Conservation (phyloP, 164 flowering plant genomes). For the Santalum album region DNA sequence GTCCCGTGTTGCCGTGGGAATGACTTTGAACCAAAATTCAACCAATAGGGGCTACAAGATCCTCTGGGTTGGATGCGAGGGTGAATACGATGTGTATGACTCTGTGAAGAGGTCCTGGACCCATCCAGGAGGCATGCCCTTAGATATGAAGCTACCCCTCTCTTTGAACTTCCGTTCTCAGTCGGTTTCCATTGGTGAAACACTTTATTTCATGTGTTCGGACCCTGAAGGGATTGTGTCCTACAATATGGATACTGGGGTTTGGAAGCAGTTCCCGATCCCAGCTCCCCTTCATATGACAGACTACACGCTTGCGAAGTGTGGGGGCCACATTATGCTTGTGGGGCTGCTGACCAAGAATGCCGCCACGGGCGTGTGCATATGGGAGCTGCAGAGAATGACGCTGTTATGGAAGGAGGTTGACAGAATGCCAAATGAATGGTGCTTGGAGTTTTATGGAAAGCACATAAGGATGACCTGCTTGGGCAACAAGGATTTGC, state of each 20-base stretch:
- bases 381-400: slow-evolving; percentile 99
- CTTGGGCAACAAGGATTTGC: slow-evolving; percentile 87
- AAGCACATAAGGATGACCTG: slow-evolving; percentile 96
- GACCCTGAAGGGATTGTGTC: slow-evolving; percentile 85
- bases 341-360: slow-evolving; percentile 88
- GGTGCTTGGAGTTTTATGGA: slow-evolving; percentile 99
- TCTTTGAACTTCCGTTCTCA: slow-evolving; percentile 69
- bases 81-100: slow-evolving; percentile 82
- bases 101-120: slow-evolving; percentile 59
- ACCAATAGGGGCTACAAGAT: slow-evolving; percentile 58
- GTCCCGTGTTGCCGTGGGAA: slow-evolving; percentile 89
- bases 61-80: slow-evolving; percentile 76
- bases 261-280: slow-evolving; percentile 68
- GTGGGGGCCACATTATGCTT: slow-evolving; percentile 67
- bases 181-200: slow-evolving; percentile 42
- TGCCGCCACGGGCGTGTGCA: slow-evolving; percentile 94
- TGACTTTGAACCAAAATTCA: slow-evolving; percentile 49
- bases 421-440: slow-evolving; percentile 99
- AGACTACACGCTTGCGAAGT: slow-evolving; percentile 78
- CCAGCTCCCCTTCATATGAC: slow-evolving; percentile 64
- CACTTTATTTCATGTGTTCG: slow-evolving; percentile 71
- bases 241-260: slow-evolving; percentile 55
- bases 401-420: slow-evolving; percentile 99
- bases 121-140: slow-evolving; percentile 67
- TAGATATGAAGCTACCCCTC: slow-evolving; percentile 60